Percentiles rank a stretch among this genome's conserved stretches.
Conservation (phyloP, 2,329 filamentous ascomycete species). For the Decorospora gaudefroyi region DNA sequence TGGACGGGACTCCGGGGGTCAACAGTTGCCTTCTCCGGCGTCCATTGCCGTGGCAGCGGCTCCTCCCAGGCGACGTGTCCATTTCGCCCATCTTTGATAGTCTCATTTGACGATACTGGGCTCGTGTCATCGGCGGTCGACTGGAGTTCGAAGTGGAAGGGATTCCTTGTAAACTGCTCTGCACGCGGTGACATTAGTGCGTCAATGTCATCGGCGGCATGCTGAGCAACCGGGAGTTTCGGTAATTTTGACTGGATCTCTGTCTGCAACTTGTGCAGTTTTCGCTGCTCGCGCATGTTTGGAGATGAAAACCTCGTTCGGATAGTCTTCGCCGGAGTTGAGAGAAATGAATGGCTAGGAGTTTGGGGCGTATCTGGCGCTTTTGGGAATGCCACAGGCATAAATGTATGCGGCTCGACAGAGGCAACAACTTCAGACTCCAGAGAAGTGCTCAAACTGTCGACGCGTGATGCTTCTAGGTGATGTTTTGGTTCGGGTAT, state of each 20-base stretch:
- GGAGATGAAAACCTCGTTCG: slow-evolving; percentile 48
- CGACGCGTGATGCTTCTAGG: slow-evolving; percentile 22
- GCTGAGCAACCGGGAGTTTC: slow-evolving; percentile 30
- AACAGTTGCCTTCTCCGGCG: slow-evolving; percentile 63
- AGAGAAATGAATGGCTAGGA: slow-evolving; percentile 30
- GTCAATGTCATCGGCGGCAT: slow-evolving; percentile 51
- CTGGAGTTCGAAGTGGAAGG: slow-evolving; percentile 45
- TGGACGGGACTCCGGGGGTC: slow-evolving; percentile 76
- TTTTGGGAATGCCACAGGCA: slow-evolving; percentile 12
- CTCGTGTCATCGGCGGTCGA: slow-evolving; percentile 34
- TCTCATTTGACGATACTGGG: slow-evolving; percentile 41
- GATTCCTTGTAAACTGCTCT: slow-evolving; percentile 69
- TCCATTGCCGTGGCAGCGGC: slow-evolving; percentile 39
- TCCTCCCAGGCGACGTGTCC: slow-evolving; percentile 34
- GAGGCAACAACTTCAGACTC: slow-evolving; percentile 17
- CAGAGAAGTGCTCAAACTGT: slow-evolving; percentile 32
- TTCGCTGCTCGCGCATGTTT: slow-evolving; percentile 46
- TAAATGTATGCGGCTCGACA: slow-evolving; percentile 16
- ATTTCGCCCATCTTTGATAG: slow-evolving; percentile 38
- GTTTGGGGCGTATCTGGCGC: slow-evolving; percentile 24
- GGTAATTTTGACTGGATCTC: slow-evolving; percentile 48
- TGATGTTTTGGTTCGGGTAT: slow-evolving; percentile 18
- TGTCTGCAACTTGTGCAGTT: slow-evolving; percentile 48
- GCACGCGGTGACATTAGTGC: slow-evolving; percentile 71
- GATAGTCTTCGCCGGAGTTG: slow-evolving; percentile 39